Percentiles rank a stretch among this genome's conserved stretches.
These are phyloP conservation scores for Penicillium polonicum DNA, from an alignment of 2,329 filamentous ascomycete genomes.

Conservation along the genomic window DNA sequence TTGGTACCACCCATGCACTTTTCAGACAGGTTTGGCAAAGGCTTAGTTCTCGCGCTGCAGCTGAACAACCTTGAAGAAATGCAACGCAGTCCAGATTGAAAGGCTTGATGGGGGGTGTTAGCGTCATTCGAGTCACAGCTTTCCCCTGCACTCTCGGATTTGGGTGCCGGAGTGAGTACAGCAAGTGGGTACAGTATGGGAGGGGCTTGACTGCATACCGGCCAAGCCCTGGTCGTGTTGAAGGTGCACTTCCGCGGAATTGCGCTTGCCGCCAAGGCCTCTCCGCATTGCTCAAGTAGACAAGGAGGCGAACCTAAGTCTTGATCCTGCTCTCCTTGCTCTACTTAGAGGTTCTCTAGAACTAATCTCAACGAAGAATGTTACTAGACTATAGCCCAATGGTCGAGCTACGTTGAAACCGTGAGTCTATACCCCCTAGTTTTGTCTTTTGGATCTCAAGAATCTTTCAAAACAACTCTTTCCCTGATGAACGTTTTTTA, in stretches of 20 bases:
- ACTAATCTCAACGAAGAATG: background rate
- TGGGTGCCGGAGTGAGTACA: background rate
- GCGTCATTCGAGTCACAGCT: background rate
- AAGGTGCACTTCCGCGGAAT: background rate
- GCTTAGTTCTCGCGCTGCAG: slow-evolving; percentile 12
- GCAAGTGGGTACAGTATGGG: background rate
- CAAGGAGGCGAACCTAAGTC: background rate
- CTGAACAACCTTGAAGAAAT: background rate
- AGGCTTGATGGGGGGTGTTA: background rate
- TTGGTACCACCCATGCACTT: background rate
- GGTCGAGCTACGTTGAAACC: background rate
- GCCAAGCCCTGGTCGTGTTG: slow-evolving; percentile 1
- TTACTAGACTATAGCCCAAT: background rate
- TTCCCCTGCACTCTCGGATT: background rate
- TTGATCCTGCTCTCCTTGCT: slow-evolving; percentile 1
- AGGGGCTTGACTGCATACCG: slow-evolving; percentile 1
- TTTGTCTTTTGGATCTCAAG: background rate
- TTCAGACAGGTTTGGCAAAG: slow-evolving; percentile 17
- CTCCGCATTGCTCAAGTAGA: background rate
- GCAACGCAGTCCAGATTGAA: background rate
- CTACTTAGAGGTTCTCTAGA: background rate
- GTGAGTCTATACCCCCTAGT: background rate
- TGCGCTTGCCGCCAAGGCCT: background rate
- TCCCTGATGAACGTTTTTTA: slow-evolving; percentile 10
- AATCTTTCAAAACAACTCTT: background rate